Base-by-base conservation (phyloP, 306 rosid species). In the Abrus precatorius region DNA sequence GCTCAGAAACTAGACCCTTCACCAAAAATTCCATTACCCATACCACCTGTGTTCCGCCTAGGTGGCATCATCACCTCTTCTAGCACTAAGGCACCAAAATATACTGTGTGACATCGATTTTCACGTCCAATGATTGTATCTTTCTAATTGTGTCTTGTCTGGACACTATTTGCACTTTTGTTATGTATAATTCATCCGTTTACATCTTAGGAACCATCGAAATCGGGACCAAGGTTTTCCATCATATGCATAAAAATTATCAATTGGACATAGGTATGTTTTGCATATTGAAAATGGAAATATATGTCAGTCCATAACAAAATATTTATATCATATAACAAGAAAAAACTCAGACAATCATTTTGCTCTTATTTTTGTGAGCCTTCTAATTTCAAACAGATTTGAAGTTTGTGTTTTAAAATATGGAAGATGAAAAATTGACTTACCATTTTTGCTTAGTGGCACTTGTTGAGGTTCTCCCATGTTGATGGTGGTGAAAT, bases 381-480 rank as follows among this genome's bases (percentile, higher is more conserved):
- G 30, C 48, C 12, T 3, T 57, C 2, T 4, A 49, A 36, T 36
- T 52, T 63, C 44, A 9, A 41, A 44, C 3, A 34, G 55, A 69
- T 12, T 10, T 32, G 4, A 28, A 52, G 7, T 44, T 74, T 69
- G 36, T 65, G 9, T 6, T 52, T 67, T 10, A 7, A 1, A 74
- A 62, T 6, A 14, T n/a, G 13, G 71, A 70, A 38, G 54, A 60
- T 67, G 41, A 77, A 57, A 30, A 52, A 40, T 5, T 61, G 62
- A 78, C 79, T 44, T 54, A 86, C 82, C 76, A 44, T 14, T 49
- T 38, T 74, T 75, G 54, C 5, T 10, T 7, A 86, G 82, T 29
- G 63, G 82, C n/a, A 62, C 27, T 82, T 69, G 73, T 75, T 57
- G 82, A 69, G 76, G 50, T 49, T 82, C 76, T 69, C 75, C 82